Conservation (phyloP, 2,329 filamentous ascomycete genomes). For the Triangularia setosa region DNA sequence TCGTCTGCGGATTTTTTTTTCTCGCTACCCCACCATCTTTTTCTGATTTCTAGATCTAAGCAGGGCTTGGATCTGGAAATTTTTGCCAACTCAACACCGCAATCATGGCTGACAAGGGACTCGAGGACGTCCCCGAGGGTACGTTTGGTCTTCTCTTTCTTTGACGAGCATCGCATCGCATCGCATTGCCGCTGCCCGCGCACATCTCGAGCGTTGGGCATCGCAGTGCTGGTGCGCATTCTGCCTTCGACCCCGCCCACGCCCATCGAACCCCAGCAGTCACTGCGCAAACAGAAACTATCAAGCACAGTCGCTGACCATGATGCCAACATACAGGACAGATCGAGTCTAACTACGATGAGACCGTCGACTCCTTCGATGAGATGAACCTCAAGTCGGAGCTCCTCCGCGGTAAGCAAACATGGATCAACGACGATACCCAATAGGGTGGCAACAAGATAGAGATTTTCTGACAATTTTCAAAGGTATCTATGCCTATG, state of each 20-base stretch:
- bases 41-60: constrained; percentile 62
- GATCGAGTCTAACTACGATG: constrained; percentile 99
- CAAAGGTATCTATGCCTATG: constrained; percentile 92
- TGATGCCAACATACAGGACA: constrained; percentile 59
- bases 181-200: constrained; percentile 1
- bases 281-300: background rate
- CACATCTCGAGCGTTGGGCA: constrained; percentile 7
- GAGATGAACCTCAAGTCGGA: constrained; percentile 96
- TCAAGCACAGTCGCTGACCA: constrained; percentile 19
- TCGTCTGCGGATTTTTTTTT: constrained; percentile 37
- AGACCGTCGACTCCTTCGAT: constrained; percentile 99
- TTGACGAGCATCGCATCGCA: constrained; percentile 4
- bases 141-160: constrained; percentile 41
- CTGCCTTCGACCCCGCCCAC: constrained; percentile 12
- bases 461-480: constrained; percentile 24
- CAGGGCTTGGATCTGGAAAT: constrained; percentile 73
- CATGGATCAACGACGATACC: constrained; percentile 18
- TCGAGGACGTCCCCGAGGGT: constrained; percentile 97
- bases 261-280: background rate
- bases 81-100: constrained; percentile 54
- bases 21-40: constrained; percentile 36
- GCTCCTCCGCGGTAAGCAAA: constrained; percentile 80
- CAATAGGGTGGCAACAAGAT: constrained; percentile 14
- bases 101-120: constrained; percentile 99
- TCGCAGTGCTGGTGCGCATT: background rate